Conservation (phyloP, 179 eudicot species). For the Amaranthus tricolor region DNA sequence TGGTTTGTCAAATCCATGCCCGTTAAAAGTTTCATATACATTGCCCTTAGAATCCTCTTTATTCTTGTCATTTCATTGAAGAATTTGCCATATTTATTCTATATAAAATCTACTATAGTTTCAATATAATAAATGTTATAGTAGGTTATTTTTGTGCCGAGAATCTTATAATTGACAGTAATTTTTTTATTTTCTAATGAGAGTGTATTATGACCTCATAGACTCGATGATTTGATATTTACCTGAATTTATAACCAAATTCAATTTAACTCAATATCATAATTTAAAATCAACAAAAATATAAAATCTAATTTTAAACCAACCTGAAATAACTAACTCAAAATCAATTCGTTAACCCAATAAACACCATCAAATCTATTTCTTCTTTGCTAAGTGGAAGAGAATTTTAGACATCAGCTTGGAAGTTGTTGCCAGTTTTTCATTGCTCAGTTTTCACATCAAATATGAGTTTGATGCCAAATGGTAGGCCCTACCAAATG, state of each 20-base stretch:
- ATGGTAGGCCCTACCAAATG: slow-evolving; percentile 8
- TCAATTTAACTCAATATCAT: too few species aligned
- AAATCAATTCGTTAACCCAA: too few species aligned
- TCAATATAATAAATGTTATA: not conserved
- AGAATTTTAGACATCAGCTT: not conserved
- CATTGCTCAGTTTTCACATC: slow-evolving; percentile 14
- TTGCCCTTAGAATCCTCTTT: slow-evolving; percentile 6
- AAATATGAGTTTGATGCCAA: slow-evolving; percentile 11
- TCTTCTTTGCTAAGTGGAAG: slow-evolving; percentile 6
- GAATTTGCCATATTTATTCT: not conserved
- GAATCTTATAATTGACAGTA: too few species aligned
- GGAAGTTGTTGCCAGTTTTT: slow-evolving; percentile 12
- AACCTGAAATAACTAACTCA: too few species aligned
- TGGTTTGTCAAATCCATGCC: slow-evolving; percentile 8
- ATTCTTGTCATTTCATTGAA: not conserved
- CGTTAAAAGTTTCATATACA: slow-evolving; percentile 3
- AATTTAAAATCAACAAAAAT: too few species aligned
- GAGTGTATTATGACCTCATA: too few species aligned
- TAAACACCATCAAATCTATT: too few species aligned
- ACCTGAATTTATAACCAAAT: too few species aligned
- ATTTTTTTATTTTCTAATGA: too few species aligned
- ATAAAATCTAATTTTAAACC: too few species aligned
- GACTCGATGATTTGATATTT: too few species aligned
- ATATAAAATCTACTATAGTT: not conserved
- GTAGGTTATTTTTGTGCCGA: too few species aligned